Evolutionary conservation across 768 basidiomycete species (phyloP), one percentile per base, ranked within the genome.

Genomic region (Russula virescens): DNA sequence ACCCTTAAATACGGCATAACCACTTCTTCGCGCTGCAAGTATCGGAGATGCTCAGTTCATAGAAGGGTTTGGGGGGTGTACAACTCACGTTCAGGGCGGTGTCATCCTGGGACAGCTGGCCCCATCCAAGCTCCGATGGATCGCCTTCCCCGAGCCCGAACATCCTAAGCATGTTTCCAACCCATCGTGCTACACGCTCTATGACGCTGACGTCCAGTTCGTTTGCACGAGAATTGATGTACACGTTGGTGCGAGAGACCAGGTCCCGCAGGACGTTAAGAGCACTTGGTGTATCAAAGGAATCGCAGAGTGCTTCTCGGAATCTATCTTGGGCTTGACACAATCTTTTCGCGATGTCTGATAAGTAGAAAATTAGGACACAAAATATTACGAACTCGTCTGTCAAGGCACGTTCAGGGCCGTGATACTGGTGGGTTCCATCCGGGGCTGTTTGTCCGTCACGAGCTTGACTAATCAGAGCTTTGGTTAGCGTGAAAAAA

Each of bases 221-320:
- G 68, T 80, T 83, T 40, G 81, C 81, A 43, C 82, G 83, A 35
- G 81, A 70, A 58, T 84, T 89, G 69, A 98, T 85, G 76, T 98
- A 99, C 35, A 93, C 79, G 73, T 98, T 98, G 8, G 90, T 85
- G 50, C 83, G 81, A 4, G 90, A 89, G 50, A 98, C 85, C 42
- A 98, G 78, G 63, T 94, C 88, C 14, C 89, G 81, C 19, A 98
- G 75, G 60, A 85, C 76, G 68, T 83, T 81, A 25, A 98, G 74
- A 0, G 94, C 95, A 19, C 77, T 80, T 2, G 94, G 93, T 0
- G 97, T 98, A 73, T 98, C 95, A 81, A 98, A 97, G 0, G 95
- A 98, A 73, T 99, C 96, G 75, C 90, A 95, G 51, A 99, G 85
- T 0, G 94, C 91, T 14, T 76, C 79, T 57, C 92, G 86, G 81